These are phyloP conservation scores for Exophiala spinifera DNA, from an alignment of 2,329 filamentous ascomycete species.

Conservation along the genomic window DNA sequence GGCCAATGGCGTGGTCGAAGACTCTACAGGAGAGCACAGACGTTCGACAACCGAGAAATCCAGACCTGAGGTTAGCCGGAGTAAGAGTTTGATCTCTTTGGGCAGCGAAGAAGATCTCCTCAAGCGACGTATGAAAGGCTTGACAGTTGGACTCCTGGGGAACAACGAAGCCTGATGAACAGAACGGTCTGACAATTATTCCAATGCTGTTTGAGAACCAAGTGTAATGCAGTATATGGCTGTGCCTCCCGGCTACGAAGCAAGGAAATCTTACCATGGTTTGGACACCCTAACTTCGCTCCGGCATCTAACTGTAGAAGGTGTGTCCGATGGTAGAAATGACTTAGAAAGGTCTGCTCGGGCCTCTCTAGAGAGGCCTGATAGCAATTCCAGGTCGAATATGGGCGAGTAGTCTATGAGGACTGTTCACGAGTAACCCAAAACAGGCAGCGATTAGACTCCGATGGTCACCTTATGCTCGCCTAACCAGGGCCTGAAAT, in stretches of 20 bases:
- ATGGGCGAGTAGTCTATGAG: too few relatives aligned
- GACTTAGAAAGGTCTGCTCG: too few relatives aligned
- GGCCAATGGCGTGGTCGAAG: conserved; percentile 8
- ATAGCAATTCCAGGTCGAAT: too few relatives aligned
- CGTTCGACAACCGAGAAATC: conserved; percentile 18
- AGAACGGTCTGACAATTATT: not conserved
- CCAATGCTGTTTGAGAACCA: not conserved
- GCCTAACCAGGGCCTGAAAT: too few relatives aligned
- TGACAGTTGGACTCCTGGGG: conserved; percentile 53
- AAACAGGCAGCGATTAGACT: too few relatives aligned
- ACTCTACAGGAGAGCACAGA: conserved; percentile 10
- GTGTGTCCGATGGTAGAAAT: too few relatives aligned
- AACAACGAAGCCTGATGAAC: conserved; percentile 32
- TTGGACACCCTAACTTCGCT: too few relatives aligned
- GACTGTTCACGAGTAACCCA: too few relatives aligned
- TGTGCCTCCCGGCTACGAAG: not conserved
- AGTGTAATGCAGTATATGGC: not conserved
- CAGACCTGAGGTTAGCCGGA: conserved; percentile 32
- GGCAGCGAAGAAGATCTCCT: conserved; percentile 57
- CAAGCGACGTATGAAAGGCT: conserved; percentile 54
- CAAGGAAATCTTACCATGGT: not conserved
- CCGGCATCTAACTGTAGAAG: too few relatives aligned
- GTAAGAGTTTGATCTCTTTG: conserved; percentile 51
- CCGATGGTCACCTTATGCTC: too few relatives aligned
- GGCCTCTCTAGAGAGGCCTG: too few relatives aligned